These are phyloP conservation scores for Zymoseptoria crescenta DNA, from an alignment of 2,329 filamentous ascomycete species.

Conservation along the genomic window DNA sequence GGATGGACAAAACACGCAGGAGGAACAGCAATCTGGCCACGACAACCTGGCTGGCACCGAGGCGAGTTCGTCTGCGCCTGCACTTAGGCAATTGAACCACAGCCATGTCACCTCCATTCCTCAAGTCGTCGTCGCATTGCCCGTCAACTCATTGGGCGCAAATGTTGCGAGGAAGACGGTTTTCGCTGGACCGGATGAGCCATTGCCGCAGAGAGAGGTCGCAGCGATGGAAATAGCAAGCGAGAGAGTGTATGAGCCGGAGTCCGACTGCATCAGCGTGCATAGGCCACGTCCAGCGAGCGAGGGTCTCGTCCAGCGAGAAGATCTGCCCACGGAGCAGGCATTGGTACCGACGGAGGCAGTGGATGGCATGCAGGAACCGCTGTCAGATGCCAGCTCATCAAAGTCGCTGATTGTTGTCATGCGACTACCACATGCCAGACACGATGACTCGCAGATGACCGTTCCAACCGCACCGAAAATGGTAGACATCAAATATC, in stretches of 20 bases:
- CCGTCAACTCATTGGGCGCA: background rate
- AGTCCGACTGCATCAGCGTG: background rate
- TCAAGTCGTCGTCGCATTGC: background rate
- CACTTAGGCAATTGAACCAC: background rate
- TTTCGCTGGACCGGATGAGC: background rate
- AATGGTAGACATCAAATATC: background rate
- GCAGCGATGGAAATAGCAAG: background rate
- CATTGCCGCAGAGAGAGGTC: background rate
- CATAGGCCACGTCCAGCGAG: background rate
- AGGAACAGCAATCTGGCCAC: background rate
- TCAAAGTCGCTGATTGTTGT: background rate
- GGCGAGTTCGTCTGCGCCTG: background rate
- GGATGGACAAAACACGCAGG: background rate
- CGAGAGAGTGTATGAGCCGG: background rate
- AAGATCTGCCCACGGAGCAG: background rate
- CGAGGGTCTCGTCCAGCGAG: background rate
- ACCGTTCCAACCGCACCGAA: background rate
- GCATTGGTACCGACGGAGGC: background rate
- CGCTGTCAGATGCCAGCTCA: background rate
- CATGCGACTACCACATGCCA: background rate
- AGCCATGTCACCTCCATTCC: background rate
- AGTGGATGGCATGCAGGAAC: background rate
- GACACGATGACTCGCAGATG: background rate
- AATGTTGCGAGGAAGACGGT: background rate
- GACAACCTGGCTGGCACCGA: background rate